Percentiles rank a stretch among this genome's conserved stretches.
Conservation (phyloP, 805 yeast species). For the Cyberlindnera saturnus region DNA sequence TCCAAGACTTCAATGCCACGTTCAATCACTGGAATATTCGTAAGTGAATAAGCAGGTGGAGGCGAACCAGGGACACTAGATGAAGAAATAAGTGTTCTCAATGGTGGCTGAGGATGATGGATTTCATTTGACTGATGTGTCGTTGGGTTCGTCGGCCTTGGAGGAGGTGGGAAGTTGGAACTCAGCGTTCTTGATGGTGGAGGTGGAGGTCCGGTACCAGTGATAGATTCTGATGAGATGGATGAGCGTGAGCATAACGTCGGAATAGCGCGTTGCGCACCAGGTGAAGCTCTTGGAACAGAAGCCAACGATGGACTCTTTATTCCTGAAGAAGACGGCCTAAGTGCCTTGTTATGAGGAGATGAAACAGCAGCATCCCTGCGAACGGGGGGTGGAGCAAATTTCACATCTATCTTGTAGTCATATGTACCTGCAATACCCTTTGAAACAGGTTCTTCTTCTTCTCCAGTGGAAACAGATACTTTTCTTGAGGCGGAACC, state of each 20-base stretch:
- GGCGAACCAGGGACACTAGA: background rate
- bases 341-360: background rate
- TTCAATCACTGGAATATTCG: no score
- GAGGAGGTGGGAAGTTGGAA: conserved; percentile 24
- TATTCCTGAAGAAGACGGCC: background rate
- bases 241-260: conserved; percentile 4
- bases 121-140: conserved; percentile 7
- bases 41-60: conserved; percentile 6
- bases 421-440: conserved; percentile 30
- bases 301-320: background rate
- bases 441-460: conserved; percentile 12
- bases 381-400: conserved; percentile 32
- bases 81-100: conserved; percentile 2
- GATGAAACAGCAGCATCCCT: background rate
- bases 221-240: background rate
- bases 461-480: conserved; percentile 1
- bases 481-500: background rate
- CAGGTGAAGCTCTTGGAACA: no score
- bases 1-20: no score
- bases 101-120: conserved; percentile 18
- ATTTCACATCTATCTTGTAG: conserved; percentile 25
- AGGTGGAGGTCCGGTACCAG: background rate
- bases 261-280: background rate
- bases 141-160: conserved; percentile 15
- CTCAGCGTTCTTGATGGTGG: conserved; percentile 1